These are phyloP conservation scores for Priceomyces castillae DNA, from an alignment of 805 yeast genomes.

Conservation along the genomic window DNA sequence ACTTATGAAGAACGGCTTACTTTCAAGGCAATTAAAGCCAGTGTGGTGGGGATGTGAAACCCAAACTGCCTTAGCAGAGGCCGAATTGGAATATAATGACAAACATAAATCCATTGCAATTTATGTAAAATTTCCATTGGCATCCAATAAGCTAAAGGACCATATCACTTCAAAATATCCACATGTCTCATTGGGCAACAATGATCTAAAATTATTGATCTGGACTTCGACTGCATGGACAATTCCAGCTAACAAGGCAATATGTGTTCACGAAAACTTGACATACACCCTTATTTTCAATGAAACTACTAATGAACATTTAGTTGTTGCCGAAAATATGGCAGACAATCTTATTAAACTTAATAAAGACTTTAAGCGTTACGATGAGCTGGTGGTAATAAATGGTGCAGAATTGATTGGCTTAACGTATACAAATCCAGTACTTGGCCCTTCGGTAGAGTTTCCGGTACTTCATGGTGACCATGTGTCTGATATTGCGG, in stretches of 20 bases:
- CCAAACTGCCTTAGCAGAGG: constrained; percentile 91
- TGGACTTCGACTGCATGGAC: constrained; percentile 99
- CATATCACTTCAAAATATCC: constrained; percentile 11
- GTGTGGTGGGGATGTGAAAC: constrained; percentile 98
- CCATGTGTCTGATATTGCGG: constrained; percentile 77
- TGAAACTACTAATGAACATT: constrained; percentile 32
- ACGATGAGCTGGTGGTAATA: not conserved
- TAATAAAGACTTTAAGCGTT: constrained; percentile 16
- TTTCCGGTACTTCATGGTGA: constrained; percentile 73
- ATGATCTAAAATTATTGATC: constrained; percentile 43
- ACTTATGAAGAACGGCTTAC: constrained; percentile 62
- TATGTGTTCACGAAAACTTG: constrained; percentile 62
- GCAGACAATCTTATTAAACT: constrained; percentile 35
- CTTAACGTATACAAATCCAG: constrained; percentile 54
- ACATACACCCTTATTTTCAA: constrained; percentile 49
- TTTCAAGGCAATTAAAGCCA: constrained; percentile 86
- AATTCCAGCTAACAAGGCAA: constrained; percentile 79
- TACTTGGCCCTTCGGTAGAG: constrained; percentile 29
- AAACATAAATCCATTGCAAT: constrained; percentile 67
- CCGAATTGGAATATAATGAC: constrained; percentile 86
- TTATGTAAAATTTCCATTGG: constrained; percentile 61
- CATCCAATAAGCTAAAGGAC: constrained; percentile 4
- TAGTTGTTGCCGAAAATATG: constrained; percentile 59
- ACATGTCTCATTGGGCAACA: not conserved
- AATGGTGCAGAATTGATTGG: constrained; percentile 26